A percentile compares a stretch with the other conserved stretches of the same genome.
phyloP scores from a whole-genome alignment of 768 basidiomycete species.

The Dacryopinax spathularia region DNA sequence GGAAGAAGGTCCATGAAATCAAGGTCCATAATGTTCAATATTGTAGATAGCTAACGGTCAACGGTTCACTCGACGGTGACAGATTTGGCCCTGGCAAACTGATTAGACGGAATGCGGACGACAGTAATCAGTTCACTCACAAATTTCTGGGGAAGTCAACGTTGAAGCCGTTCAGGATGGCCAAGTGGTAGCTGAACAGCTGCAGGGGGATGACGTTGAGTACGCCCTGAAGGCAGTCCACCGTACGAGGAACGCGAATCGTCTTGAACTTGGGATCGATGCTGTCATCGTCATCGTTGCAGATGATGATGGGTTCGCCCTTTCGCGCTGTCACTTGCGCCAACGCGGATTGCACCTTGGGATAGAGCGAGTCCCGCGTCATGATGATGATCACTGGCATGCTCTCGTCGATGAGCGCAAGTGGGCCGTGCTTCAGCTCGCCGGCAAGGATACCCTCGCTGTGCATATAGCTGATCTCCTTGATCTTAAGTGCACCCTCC shows the following conservation, averaged over 20 bases:
- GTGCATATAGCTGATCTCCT: conserved; percentile 83
- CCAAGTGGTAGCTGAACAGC: conserved; percentile 88
- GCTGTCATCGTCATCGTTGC: conserved; percentile 73
- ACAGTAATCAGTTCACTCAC: conserved; percentile 40
- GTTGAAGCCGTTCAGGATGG: conserved; percentile 88
- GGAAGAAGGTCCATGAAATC: no score
- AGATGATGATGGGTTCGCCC: conserved; percentile 87
- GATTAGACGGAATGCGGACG: no score
- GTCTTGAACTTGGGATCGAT: conserved; percentile 61
- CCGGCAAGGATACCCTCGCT: conserved; percentile 79
- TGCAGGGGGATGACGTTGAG: conserved; percentile 95
- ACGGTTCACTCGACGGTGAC: conserved; percentile 7
- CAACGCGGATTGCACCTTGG: conserved; percentile 94
- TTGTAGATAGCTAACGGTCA: no score
- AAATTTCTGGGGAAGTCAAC: conserved; percentile 97
- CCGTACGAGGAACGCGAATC: conserved; percentile 86
- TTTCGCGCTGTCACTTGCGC: conserved; percentile 95
- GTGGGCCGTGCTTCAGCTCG: conserved; percentile 96
- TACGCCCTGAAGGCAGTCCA: conserved; percentile 88
- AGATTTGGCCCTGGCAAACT: conserved; percentile 10
- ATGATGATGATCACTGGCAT: conserved; percentile 99
- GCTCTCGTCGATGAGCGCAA: conserved; percentile 95
- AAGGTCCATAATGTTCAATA: no score
- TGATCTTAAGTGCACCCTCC: conserved; percentile 97
- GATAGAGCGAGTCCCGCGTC: conserved; percentile 96